Percentiles rank a stretch among this genome's conserved stretches.
phyloP scores from a whole-genome alignment of 2,329 filamentous ascomycete species.

The Decorospora gaudefroyi region DNA sequence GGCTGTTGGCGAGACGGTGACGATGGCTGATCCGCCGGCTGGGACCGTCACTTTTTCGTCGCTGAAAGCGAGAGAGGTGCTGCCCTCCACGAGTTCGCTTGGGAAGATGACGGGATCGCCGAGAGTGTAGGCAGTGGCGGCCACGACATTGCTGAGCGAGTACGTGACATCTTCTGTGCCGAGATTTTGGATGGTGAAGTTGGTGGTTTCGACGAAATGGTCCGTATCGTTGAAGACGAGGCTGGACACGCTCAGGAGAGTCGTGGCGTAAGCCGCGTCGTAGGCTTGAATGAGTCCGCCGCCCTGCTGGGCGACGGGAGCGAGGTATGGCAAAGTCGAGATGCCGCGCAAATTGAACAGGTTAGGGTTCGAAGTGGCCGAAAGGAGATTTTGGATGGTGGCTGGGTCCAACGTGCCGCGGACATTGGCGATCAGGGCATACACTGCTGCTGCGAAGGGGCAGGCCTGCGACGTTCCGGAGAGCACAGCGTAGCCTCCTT shows the following conservation, averaged over 20 bases:
- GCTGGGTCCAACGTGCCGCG: constrained; percentile 22
- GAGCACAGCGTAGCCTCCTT: constrained; percentile 55
- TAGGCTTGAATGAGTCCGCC: constrained; percentile 26
- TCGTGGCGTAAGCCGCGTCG: constrained; percentile 20
- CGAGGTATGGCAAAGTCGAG: constrained; percentile 14
- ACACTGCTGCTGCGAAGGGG: too few species aligned
- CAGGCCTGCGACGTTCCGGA: constrained; percentile 54
- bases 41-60: constrained; percentile 26
- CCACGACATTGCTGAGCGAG: too few species aligned
- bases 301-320: constrained; percentile 32
- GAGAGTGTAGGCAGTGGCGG: constrained; percentile 3
- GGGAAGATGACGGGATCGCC: constrained; percentile 9
- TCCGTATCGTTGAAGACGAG: constrained; percentile 30
- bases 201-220: constrained; percentile 28
- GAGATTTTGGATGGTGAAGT: constrained; percentile 28
- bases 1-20: background rate
- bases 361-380: constrained; percentile 22
- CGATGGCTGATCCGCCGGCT: constrained; percentile 4
- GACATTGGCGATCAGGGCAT: constrained; percentile 23
- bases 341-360: constrained; percentile 12
- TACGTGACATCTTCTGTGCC: constrained; percentile 12
- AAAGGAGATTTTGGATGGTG: constrained; percentile 19
- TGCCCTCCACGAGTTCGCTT: constrained; percentile 11
- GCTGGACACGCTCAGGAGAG: constrained; percentile 17
- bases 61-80: constrained; percentile 18